phyloP scores from a whole-genome alignment of 2,329 filamentous ascomycete genomes.

The Lachnellula arida region DNA sequence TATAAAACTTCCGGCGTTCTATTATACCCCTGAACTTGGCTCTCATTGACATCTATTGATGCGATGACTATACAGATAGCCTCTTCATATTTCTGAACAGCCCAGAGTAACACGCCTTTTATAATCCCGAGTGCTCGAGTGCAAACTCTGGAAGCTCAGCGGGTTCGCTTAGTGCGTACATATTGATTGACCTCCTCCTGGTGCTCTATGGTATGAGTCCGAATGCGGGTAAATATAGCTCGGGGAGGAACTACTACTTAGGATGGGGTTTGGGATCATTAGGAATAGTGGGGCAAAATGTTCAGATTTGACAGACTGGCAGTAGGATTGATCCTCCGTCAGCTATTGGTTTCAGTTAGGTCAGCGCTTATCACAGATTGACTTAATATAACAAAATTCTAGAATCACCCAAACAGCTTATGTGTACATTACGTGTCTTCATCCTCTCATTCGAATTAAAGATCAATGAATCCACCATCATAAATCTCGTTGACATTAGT shows the following conservation, averaged over 20 bases:
- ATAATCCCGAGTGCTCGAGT: slow-evolving; percentile 30
- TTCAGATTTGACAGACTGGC: too few relatives aligned
- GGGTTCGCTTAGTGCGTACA: slow-evolving; percentile 32
- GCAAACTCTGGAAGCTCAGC: slow-evolving; percentile 20
- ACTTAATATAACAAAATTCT: background rate
- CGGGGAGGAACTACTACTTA: background rate
- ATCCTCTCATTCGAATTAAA: background rate
- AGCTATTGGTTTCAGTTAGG: background rate
- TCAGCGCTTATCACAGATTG: too few relatives aligned
- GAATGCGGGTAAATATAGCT: background rate
- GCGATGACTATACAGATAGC: slow-evolving; percentile 22
- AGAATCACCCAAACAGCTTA: too few relatives aligned
- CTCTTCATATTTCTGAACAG: slow-evolving; percentile 27
- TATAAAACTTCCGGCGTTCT: slow-evolving; percentile 20
- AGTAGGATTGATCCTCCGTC: too few relatives aligned
- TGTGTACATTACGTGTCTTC: background rate
- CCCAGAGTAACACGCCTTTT: slow-evolving; percentile 29
- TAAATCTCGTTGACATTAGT: slow-evolving; percentile 37
- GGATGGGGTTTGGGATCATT: background rate
- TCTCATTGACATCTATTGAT: slow-evolving; percentile 21
- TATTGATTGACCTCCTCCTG: background rate
- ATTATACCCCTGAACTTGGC: slow-evolving; percentile 28
- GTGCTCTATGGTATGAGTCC: too few relatives aligned
- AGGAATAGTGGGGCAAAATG: background rate
- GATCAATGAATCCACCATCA: slow-evolving; percentile 12